Conservation (phyloP, 2,329 filamentous ascomycete species). For the Alternaria solani region DNA sequence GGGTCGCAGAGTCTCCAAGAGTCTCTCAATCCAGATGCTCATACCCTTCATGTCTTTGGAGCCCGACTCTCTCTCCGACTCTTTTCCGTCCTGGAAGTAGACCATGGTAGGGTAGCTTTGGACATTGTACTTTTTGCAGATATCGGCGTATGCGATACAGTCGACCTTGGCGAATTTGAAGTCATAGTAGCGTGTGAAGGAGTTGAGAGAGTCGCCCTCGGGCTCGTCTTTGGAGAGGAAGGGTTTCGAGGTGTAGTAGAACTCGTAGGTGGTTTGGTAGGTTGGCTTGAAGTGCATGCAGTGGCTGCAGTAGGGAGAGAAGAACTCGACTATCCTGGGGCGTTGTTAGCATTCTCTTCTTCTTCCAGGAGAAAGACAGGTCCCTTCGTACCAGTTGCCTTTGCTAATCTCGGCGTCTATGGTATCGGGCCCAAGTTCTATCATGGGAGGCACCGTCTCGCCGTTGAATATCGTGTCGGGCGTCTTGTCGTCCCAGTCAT, state of each 20-base stretch:
- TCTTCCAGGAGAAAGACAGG: neutral
- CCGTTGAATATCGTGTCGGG: constrained; percentile 69
- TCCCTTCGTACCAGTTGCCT: constrained; percentile 68
- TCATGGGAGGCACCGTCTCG: constrained; percentile 70
- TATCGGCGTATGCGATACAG: constrained; percentile 82
- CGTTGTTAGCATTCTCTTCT: constrained; percentile 2
- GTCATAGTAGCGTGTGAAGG: constrained; percentile 84
- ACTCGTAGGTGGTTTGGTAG: constrained; percentile 94
- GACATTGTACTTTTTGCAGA: constrained; percentile 74
- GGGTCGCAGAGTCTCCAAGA: constrained; percentile 79
- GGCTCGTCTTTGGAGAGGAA: constrained; percentile 59
- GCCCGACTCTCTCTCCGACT: constrained; percentile 70
- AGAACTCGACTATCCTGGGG: constrained; percentile 59
- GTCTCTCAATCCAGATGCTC: constrained; percentile 76
- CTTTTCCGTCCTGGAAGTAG: constrained; percentile 80
- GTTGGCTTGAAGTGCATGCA: constrained; percentile 82
- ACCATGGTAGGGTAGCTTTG: constrained; percentile 77
- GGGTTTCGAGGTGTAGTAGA: constrained; percentile 87
- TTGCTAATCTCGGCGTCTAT: constrained; percentile 67
- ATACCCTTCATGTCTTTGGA: constrained; percentile 72
- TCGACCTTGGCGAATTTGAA: constrained; percentile 88
- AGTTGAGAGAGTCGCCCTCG: constrained; percentile 62
- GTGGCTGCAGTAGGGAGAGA: constrained; percentile 67
- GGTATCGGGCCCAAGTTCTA: constrained; percentile 66
- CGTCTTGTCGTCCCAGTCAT: constrained; percentile 40